These are phyloP conservation scores for Ogataea chonburiensis DNA, from an alignment of 805 yeast species.

Conservation along the genomic window DNA sequence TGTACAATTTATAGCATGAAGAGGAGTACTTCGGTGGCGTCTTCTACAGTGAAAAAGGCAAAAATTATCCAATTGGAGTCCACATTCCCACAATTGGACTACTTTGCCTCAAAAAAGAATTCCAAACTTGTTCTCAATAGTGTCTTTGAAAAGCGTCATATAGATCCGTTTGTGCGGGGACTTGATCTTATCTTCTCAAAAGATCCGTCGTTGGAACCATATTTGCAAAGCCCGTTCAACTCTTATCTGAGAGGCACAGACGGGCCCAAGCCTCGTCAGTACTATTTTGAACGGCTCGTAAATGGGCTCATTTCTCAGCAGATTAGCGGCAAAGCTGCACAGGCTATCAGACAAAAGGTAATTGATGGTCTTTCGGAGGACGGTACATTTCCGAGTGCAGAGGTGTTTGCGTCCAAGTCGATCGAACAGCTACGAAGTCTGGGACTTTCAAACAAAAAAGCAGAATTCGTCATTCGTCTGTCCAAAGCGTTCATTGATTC, in stretches of 20 bases:
- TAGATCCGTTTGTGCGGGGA: conserved; percentile 25
- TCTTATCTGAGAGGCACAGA: conserved; percentile 8
- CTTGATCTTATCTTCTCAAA: conserved; percentile 22
- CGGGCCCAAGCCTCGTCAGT: conserved; percentile 18
- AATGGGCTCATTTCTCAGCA: conserved; percentile 67
- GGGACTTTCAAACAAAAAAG: conserved; percentile 72
- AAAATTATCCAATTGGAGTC: conserved; percentile 8
- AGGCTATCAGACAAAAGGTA: conserved; percentile 49
- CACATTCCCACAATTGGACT: conserved; percentile 10
- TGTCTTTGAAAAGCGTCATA: conserved; percentile 16
- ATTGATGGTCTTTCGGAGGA: conserved; percentile 15
- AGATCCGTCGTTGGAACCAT: conserved; percentile 26
- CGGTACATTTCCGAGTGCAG: conserved; percentile 50
- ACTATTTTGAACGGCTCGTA: conserved; percentile 42
- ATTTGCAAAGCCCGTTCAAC: conserved; percentile 15
- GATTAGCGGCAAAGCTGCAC: conserved; percentile 79
- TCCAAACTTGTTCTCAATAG: background rate
- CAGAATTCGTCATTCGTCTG: conserved; percentile 56
- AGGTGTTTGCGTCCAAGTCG: conserved; percentile 39
- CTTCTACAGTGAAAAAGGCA: conserved; percentile 9
- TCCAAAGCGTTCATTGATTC: conserved; percentile 48
- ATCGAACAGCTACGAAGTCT: conserved; percentile 53
- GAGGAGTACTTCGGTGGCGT: conserved; percentile 8
- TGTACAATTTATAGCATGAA: conserved; percentile 3
- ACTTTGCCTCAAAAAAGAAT: conserved; percentile 2